A percentile compares a stretch with the other conserved stretches of the same genome.
phyloP scores from a whole-genome alignment of 2,329 filamentous ascomycete genomes.

The Aspergillus sp. region DNA sequence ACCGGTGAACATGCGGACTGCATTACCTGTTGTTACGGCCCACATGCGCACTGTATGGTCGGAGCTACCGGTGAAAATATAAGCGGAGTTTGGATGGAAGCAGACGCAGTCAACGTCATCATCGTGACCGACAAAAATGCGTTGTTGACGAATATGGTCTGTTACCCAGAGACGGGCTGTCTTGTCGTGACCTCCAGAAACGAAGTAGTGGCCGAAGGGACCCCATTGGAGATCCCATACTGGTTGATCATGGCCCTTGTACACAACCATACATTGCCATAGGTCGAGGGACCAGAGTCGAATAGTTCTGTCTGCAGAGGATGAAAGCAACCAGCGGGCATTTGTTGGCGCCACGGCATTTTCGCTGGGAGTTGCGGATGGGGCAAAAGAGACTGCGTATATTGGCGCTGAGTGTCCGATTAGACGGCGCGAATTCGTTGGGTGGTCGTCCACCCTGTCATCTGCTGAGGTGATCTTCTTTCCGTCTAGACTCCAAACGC shows the following conservation, averaged over 20 bases:
- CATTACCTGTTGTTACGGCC: constrained; percentile 83
- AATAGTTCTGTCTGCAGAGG: constrained; percentile 81
- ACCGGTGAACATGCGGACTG: constrained; percentile 87
- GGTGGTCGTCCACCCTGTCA: constrained; percentile 58
- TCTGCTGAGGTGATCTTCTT: constrained; percentile 71
- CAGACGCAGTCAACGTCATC: constrained; percentile 86
- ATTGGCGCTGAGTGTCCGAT: constrained; percentile 90
- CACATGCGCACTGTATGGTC: constrained; percentile 98
- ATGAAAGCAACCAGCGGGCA: constrained; percentile 79
- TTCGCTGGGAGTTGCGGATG: constrained; percentile 56
- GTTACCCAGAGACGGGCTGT: constrained; percentile 90
- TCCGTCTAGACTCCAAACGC: constrained; percentile 88
- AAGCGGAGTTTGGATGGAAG: constrained; percentile 93
- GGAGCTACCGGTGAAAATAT: constrained; percentile 88
- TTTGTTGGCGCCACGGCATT: constrained; percentile 55
- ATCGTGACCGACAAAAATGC: constrained; percentile 89
- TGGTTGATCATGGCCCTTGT: constrained; percentile 88
- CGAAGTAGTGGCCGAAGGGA: constrained; percentile 93
- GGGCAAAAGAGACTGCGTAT: constrained; percentile 86
- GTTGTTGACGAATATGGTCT: constrained; percentile 84
- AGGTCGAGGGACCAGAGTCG: constrained; percentile 91
- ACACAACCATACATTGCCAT: constrained; percentile 89
- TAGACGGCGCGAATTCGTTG: constrained; percentile 69
- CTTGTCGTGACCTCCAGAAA: constrained; percentile 83
- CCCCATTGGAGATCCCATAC: constrained; percentile 88